Percentiles rank a stretch among this genome's conserved stretches.
Evolutionary conservation across 805 yeast genomes (phyloP).

Genomic region (Spencermartinsiella europaea): DNA sequence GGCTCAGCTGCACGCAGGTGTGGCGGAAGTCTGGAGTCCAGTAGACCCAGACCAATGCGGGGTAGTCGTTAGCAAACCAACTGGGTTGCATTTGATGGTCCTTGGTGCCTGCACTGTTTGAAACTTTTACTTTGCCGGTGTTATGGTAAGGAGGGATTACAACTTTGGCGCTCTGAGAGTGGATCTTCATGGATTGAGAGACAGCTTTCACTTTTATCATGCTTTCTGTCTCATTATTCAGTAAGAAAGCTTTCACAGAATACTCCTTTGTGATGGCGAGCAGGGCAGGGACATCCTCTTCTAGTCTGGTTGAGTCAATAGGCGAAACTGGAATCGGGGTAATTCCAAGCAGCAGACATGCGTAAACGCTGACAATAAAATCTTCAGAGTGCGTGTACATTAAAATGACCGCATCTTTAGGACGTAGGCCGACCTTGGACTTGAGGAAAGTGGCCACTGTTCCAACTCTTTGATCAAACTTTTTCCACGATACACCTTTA

Average conservation of each 20-base stretch:
- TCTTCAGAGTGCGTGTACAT: conserved; percentile 88
- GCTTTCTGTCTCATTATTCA: conserved; percentile 70
- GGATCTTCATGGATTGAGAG: conserved; percentile 48
- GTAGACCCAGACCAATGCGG: conserved; percentile 60
- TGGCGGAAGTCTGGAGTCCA: conserved; percentile 70
- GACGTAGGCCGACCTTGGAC: conserved; percentile 54
- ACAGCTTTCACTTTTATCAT: conserved; percentile 64
- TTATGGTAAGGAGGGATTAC: conserved; percentile 53
- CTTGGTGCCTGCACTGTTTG: conserved; percentile 25
- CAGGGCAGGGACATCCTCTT: conserved; percentile 69
- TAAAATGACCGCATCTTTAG: conserved; percentile 71
- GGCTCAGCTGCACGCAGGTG: conserved; percentile 51
- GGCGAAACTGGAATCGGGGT: conserved; percentile 75
- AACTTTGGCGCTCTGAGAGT: conserved; percentile 28
- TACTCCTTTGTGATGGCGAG: conserved; percentile 63
- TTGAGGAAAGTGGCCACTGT: conserved; percentile 68
- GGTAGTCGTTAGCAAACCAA: conserved; percentile 36
- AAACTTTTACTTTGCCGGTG: conserved; percentile 52
- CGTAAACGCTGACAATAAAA: conserved; percentile 72
- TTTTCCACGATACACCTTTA: conserved; percentile 68
- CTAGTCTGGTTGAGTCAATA: conserved; percentile 56
- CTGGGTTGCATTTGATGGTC: conserved; percentile 20
- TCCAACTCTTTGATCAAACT: conserved; percentile 69
- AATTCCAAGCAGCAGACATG: conserved; percentile 79
- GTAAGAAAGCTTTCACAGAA: conserved; percentile 64